Evolutionary conservation across 306 rosid genomes (phyloP), one percentile per base, ranked within the genome.

Genomic region (Castanopsis chinensis): DNA sequence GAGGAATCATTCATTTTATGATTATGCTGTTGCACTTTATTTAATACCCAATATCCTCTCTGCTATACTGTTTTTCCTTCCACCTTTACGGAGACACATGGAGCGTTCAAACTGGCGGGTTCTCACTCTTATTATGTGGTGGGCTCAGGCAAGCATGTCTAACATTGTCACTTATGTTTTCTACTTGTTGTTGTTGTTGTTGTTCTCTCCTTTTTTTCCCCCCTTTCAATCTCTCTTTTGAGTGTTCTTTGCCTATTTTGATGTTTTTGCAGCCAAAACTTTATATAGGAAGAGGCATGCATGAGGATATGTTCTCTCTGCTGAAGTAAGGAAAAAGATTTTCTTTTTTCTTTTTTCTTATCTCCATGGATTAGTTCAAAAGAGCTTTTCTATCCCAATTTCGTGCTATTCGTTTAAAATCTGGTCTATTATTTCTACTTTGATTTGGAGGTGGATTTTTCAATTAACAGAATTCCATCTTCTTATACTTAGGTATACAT

Each of bases 211-310:
- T 35, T 69, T 20, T n/a, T 63, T 65, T 49, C 53, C 32, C 72
- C 53, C 21, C 60, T 67, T 19, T 75, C 69, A 33, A 45, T 86
- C 52, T 78, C 20, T 65, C 19, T 4, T 58, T 25, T 27, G 32
- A 53, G 19, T 76, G 5, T 73, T 83, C 71, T 85, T 37, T 59
- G 12, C 70, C 72, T 77, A 68, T 80, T 72, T 68, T 80, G 69
- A 81, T 80, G 72, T 54, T 73, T 68, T 76, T 88, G 89, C 98
- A 95, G 99, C 99, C 99, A 72, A 93, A 91, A 72, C 80, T 93
- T 82, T 95, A 93, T 64, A 67, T 95, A 12, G 99, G 99, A 41
- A 90, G 96, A 81, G 99, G 99, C 69, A 89, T 95, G 94, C 98
- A 93, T 71, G 99, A 91, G 84, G 86, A 87, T 85, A 45, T 90